Evolutionary conservation across 306 rosid genomes (phyloP).

Genomic region (Ochetophila trinervis): DNA sequence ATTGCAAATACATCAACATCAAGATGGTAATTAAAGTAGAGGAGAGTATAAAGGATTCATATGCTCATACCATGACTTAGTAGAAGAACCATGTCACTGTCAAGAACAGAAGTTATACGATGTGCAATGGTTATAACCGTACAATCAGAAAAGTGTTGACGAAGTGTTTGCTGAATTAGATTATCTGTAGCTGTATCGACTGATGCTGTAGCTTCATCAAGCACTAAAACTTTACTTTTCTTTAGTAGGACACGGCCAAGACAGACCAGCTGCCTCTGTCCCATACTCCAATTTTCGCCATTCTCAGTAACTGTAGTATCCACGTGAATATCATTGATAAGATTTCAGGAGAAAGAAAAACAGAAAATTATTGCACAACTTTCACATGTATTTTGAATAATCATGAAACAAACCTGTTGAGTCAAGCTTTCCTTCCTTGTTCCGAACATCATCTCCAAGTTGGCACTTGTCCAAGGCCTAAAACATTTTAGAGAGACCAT

Average conservation of each 20-base stretch:
- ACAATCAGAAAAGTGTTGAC: slow-evolving; percentile 58
- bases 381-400: slow-evolving; percentile 3
- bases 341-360: neutral
- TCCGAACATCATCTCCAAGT: slow-evolving; percentile 83
- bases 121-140: slow-evolving; percentile 82
- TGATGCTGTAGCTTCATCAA: slow-evolving; percentile 89
- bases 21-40: neutral
- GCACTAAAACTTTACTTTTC: slow-evolving; percentile 79
- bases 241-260: slow-evolving; percentile 78
- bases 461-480: slow-evolving; percentile 89
- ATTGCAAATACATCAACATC: neutral
- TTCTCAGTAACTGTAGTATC: slow-evolving; percentile 59
- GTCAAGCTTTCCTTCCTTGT: slow-evolving; percentile 78
- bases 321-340: slow-evolving; percentile 10
- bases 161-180: slow-evolving; percentile 70
- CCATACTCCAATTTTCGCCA: slow-evolving; percentile 98
- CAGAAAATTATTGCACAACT: neutral
- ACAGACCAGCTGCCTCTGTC: slow-evolving; percentile 90
- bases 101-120: slow-evolving; percentile 75
- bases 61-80: slow-evolving; percentile 56
- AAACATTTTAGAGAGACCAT: slow-evolving; percentile 1
- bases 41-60: neutral
- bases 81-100: slow-evolving; percentile 79
- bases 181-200: slow-evolving; percentile 92
- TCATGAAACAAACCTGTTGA: slow-evolving; percentile 46